phyloP scores from a whole-genome alignment of 2,329 filamentous ascomycete genomes.

The Penicillium sp. region DNA sequence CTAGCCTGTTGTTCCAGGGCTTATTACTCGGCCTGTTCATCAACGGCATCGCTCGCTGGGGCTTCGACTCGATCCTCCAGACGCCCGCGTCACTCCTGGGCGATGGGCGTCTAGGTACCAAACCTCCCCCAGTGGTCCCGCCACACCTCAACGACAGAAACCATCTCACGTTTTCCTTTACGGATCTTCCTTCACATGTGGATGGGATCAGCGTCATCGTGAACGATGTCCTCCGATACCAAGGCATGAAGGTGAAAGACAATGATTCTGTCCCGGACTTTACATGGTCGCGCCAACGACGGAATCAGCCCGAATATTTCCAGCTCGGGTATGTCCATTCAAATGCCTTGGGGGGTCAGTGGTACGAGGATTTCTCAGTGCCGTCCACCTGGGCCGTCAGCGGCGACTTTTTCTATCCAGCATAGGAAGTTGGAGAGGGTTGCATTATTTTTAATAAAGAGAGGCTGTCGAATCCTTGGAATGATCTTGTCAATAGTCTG shows the following conservation, averaged over 20 bases:
- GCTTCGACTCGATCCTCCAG: constrained; percentile 55
- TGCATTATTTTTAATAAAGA: too few species aligned
- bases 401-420: constrained; percentile 13
- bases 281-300: constrained; percentile 30
- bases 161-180: constrained; percentile 34
- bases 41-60: constrained; percentile 60
- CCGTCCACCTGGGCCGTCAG: constrained; percentile 25
- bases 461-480: too few species aligned
- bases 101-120: constrained; percentile 30
- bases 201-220: constrained; percentile 56
- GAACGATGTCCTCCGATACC: constrained; percentile 56
- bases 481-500: too few species aligned
- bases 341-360: constrained; percentile 31
- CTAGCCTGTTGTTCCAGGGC: constrained; percentile 55
- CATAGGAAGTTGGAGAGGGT: neutral
- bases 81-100: constrained; percentile 47
- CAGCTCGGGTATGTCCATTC: constrained; percentile 39
- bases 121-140: constrained; percentile 26
- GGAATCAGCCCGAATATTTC: constrained; percentile 36
- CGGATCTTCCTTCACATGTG: constrained; percentile 23
- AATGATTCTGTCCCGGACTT: constrained; percentile 20
- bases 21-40: constrained; percentile 56
- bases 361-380: constrained; percentile 39
- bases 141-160: constrained; percentile 17
- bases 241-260: constrained; percentile 44